Evolutionary conservation across 2,329 filamentous ascomycete genomes (phyloP).

Genomic region (Sporothrix protearum): DNA sequence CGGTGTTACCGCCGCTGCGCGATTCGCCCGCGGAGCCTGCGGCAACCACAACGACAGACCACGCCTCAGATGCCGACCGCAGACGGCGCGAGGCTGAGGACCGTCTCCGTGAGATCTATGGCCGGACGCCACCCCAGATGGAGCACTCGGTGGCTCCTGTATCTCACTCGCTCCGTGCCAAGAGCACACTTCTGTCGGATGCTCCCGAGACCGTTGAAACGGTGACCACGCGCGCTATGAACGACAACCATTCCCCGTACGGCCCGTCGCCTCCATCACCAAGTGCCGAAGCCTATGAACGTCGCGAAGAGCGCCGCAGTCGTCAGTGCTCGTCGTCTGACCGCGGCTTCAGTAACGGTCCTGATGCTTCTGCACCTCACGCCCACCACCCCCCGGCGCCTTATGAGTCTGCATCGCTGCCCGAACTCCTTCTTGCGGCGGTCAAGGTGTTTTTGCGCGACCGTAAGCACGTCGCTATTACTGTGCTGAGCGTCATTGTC

Average conservation of each 20-base stretch:
- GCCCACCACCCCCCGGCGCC: conserved; percentile 7
- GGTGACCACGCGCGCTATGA: conserved; percentile 26
- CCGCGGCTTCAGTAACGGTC: not conserved
- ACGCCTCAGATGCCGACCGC: conserved; percentile 30
- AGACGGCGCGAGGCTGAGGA: conserved; percentile 47
- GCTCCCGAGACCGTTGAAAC: conserved; percentile 3
- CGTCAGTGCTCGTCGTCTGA: conserved; percentile 20
- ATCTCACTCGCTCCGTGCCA: not conserved
- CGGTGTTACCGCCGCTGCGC: conserved; percentile 17
- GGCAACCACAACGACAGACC: conserved; percentile 23
- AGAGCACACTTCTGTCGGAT: not conserved
- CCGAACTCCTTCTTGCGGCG: conserved; percentile 53
- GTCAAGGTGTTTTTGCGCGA: conserved; percentile 54
- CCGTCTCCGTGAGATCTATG: conserved; percentile 54
- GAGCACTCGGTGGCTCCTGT: not conserved
- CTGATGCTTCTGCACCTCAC: not conserved
- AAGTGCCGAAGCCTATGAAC: conserved; percentile 34
- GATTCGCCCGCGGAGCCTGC: conserved; percentile 28
- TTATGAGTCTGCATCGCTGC: conserved; percentile 47
- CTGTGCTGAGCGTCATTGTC: conserved; percentile 52
- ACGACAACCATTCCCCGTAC: conserved; percentile 28
- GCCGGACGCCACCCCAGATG: conserved; percentile 33
- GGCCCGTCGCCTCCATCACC: conserved; percentile 32
- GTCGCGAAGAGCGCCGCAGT: conserved; percentile 33
- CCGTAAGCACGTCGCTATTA: conserved; percentile 58